Conservation (phyloP, 2,329 filamentous ascomycete genomes). For the Claviceps digitariae region DNA sequence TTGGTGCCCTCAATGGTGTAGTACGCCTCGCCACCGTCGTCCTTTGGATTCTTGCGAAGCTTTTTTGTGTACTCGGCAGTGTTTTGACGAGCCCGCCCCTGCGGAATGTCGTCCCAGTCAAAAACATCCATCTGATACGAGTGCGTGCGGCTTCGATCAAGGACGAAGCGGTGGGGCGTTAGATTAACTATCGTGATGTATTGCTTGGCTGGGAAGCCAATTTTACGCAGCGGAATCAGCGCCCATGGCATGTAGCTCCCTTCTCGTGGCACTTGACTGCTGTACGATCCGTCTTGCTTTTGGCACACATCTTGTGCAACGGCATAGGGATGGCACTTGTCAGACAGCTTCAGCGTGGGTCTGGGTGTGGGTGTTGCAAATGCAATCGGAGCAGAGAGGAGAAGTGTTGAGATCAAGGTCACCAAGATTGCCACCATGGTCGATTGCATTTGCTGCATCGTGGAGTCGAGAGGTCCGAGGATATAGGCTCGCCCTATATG, state of each 20-base stretch:
- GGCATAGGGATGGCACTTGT: neutral
- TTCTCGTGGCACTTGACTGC: neutral
- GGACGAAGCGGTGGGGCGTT: constrained; percentile 18
- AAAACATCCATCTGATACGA: constrained; percentile 20
- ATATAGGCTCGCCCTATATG: neutral
- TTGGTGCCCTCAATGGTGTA: constrained; percentile 17
- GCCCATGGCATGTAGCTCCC: constrained; percentile 7
- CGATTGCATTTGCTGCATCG: neutral
- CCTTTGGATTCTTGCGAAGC: constrained; percentile 7
- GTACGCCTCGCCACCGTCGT: constrained; percentile 20
- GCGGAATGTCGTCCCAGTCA: constrained; percentile 20
- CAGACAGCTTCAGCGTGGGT: neutral
- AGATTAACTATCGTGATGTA: constrained; percentile 22
- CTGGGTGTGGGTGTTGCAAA: neutral
- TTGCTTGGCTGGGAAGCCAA: constrained; percentile 9
- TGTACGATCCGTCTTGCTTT: constrained; percentile 5
- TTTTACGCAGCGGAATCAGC: neutral
- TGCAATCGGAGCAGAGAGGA: neutral
- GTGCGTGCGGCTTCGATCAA: constrained; percentile 14
- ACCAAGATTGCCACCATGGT: neutral
- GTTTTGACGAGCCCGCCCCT: constrained; percentile 19
- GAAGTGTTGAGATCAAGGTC: neutral
- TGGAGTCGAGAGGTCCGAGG: neutral
- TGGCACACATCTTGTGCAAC: constrained; percentile 1
- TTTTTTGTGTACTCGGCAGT: constrained; percentile 13